Evolutionary conservation across 2,329 filamentous ascomycete species (phyloP), one percentile per base, ranked within the genome.

Genomic region (Catunica adiposa): DNA sequence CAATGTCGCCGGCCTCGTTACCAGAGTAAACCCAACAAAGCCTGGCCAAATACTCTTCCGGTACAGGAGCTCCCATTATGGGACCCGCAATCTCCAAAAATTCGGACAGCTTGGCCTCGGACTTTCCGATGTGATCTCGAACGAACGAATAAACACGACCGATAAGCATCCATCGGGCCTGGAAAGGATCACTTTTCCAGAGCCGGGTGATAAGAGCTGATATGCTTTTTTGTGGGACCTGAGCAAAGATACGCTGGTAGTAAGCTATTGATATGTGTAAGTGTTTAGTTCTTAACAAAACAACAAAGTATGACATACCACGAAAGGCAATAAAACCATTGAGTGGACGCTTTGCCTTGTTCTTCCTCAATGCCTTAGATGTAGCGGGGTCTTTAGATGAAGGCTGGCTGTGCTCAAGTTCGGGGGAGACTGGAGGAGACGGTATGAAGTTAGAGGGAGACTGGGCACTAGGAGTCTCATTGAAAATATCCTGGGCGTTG

Each of bases 71-170:
- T 22, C 70, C 68, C 63, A 78, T 72, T 53, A 70, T 63, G 44
- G 70, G 69, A 55, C 70, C 71, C 50, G 69, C 69, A 57, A 73
- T 60, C 14, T 61, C 59, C 47, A 79, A 66, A 64, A 76, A 78
- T 5, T 67, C 63, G 52, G 73, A 68, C 38, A 79, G 66, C 50
- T 71, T 67, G 20, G 74, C 69, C 34, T 69, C 66, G 22, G 66
- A 64, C 59, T 72, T 71, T 61, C 74, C 72, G 54, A 73, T 63
- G 48, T 70, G 66, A 61, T 78, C 75, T 50, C 75, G 72, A 51
- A 77, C 67, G 58, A 71, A 69, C 29, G 75, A 78, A 67, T 76
- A 79, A 15, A 75, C 72, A 62, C 76, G 76, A 44, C 74, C 72
- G 56, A 78, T 64, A 58, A 79, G 66, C 51, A 68, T 68, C 74